Evolutionary conservation across 2,329 filamentous ascomycete species (phyloP).

Genomic region (Metarhizium humberi): DNA sequence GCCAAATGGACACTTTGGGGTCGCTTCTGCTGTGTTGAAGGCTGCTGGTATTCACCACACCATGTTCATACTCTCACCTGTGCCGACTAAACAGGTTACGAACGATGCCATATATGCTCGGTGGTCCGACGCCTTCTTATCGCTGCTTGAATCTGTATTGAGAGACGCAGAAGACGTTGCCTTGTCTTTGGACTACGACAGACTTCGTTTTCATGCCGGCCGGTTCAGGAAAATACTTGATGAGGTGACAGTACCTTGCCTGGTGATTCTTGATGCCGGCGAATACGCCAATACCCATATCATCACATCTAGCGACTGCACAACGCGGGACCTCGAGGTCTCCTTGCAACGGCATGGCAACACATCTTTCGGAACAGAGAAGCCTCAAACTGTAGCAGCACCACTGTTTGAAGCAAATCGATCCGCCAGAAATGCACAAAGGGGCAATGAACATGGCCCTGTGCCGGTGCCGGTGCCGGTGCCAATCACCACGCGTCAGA

Average conservation of each 20-base stretch:
- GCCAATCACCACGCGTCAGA: not conserved
- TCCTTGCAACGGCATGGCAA: not conserved
- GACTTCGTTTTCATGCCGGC: conserved; percentile 42
- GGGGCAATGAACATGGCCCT: not conserved
- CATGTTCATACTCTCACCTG: not conserved
- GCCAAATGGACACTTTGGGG: conserved; percentile 39
- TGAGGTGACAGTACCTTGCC: conserved; percentile 37
- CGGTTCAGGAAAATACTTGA: conserved; percentile 42
- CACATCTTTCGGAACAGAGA: not conserved
- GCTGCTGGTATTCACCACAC: not conserved
- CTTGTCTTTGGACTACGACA: conserved; percentile 46
- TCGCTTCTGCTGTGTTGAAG: conserved; percentile 16
- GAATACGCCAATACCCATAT: conserved; percentile 43
- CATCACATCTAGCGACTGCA: not conserved
- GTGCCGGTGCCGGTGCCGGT: not conserved
- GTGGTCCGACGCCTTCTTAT: conserved; percentile 50
- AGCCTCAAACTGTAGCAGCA: not conserved
- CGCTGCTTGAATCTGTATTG: conserved; percentile 45
- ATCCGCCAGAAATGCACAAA: not conserved
- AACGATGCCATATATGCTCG: conserved; percentile 16
- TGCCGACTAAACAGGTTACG: not conserved
- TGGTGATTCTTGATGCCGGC: conserved; percentile 45
- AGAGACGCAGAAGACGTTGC: conserved; percentile 52
- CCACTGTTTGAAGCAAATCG: not conserved
- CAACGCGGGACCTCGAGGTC: not conserved